Base-by-base conservation (phyloP, 2,329 filamentous ascomycete species). In the Verticillium alfalfae region DNA sequence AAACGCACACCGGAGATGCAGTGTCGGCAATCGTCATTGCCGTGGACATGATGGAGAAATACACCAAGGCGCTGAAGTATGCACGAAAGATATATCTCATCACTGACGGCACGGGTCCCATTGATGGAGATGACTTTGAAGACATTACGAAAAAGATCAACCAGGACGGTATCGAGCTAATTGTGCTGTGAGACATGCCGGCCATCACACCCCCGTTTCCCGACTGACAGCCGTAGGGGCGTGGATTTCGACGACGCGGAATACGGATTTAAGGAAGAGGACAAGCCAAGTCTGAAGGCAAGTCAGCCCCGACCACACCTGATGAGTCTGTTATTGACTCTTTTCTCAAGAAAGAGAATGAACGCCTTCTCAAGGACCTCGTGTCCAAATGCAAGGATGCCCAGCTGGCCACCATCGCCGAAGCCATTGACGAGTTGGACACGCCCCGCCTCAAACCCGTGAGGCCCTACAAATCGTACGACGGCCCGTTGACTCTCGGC, bases 221-320 rank as follows among this genome's bases (percentile, higher is more conserved):
- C 10, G 34, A 59, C 62, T 65, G 59, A 66, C 52, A 57, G 15
- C 57, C 56, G 7, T 52, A 93, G 90, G 60, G 95, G 95, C 15
- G 86, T 96, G 18, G 95, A 99, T 72, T 98, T 99, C 74, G 93
- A 99, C 71, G 93, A 97, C 72, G 72, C 86, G 1, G 93, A 96
- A 2, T 97, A 89, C 70, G 93, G 93, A 52, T 91, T 92, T 71
- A 96, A 96, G 73, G 94, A 98, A 76, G 93, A 97, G 73, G 85
- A 90, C 66, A 99, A 99, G 72, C 78, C 88, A 18, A 66, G 73
- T 0, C 72, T 75, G 59, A 98, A 98, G 81, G 88, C 89, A 70
- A 49, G 60, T 59, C 37, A 72, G 34, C 55, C 15, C 4, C 22
- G 22, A 10, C 12, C 26, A 26, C 13, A 3, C 55, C 18, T 31